Conservation (phyloP, 805 yeast species). For the Candida wancherniae region DNA sequence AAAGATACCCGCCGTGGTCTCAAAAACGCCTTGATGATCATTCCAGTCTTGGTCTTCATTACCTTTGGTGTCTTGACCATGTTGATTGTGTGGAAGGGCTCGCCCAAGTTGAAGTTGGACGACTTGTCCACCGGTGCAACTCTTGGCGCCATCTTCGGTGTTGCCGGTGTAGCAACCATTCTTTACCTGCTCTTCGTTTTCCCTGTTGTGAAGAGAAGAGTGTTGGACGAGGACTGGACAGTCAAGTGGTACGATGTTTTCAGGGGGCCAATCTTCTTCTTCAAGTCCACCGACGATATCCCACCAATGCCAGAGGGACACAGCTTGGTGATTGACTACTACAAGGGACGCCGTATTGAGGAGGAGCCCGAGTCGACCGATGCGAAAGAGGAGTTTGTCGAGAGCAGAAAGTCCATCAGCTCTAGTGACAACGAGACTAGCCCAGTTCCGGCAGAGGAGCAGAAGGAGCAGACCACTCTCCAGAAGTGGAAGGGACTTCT, state of each 20-base stretch:
- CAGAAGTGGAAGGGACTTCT: conserved; percentile 38
- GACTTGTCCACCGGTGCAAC: conserved; percentile 49
- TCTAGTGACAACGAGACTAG: conserved; percentile 10
- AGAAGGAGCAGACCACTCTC: conserved; percentile 29
- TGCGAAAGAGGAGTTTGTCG: conserved; percentile 13
- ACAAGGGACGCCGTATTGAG: conserved; percentile 49
- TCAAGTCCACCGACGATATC: conserved; percentile 51
- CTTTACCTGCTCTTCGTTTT: conserved; percentile 50
- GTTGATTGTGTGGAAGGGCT: conserved; percentile 78
- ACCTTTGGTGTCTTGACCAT: conserved; percentile 64
- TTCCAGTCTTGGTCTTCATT: conserved; percentile 57
- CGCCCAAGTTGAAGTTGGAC: conserved; percentile 59
- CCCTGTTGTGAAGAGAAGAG: conserved; percentile 60
- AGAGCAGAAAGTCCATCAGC: conserved; percentile 9
- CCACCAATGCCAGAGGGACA: conserved; percentile 66
- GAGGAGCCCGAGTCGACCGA: conserved; percentile 13
- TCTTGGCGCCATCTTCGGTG: conserved; percentile 59
- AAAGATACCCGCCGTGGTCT: conserved; percentile 39
- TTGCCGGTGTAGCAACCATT: conserved; percentile 51
- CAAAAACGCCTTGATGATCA: conserved; percentile 51
- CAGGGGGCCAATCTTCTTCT: conserved; percentile 53
- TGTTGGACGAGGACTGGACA: conserved; percentile 63
- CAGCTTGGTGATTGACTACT: conserved; percentile 56
- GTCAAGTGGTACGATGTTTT: conserved; percentile 51
- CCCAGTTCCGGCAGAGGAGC: conserved; percentile 15